Conservation (phyloP, 169 alveolate genomes). For the Babesia ovata region DNA sequence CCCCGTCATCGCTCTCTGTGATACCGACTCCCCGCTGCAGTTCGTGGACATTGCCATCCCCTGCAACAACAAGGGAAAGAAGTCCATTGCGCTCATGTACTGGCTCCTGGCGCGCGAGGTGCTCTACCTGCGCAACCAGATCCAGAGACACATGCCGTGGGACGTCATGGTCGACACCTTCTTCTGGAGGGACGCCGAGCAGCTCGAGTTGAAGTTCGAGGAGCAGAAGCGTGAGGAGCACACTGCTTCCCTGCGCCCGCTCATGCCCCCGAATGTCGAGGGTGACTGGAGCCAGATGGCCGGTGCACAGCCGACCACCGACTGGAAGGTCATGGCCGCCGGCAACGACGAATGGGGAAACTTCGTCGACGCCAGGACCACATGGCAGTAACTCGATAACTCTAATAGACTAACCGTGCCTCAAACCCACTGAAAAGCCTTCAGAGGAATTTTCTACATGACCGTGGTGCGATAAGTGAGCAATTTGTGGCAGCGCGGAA, state of each 20-base stretch:
- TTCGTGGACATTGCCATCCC: constrained; percentile 99
- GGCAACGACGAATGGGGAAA: constrained; percentile 71
- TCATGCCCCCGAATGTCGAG: constrained; percentile 25
- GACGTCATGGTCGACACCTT: constrained; percentile 93
- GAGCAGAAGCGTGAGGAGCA: constrained; percentile 54
- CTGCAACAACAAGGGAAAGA: constrained; percentile 96
- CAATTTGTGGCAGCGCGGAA: not conserved
- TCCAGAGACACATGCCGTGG: constrained; percentile 86
- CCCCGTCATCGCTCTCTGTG: constrained; percentile 98
- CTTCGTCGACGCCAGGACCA: constrained; percentile 63
- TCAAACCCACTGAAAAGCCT: not conserved
- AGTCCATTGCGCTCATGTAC: constrained; percentile 96
- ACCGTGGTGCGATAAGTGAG: not conserved
- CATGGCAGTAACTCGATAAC: constrained; percentile 48
- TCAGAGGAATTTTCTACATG: not conserved
- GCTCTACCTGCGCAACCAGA: constrained; percentile 91
- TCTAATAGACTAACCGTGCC: not conserved
- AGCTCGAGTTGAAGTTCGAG: constrained; percentile 79
- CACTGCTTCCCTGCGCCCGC: constrained; percentile 32
- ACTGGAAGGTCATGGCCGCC: constrained; percentile 68
- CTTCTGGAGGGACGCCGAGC: constrained; percentile 92
- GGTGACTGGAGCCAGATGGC: constrained; percentile 59
- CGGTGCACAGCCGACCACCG: constrained; percentile 44
- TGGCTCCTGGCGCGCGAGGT: constrained; percentile 99
- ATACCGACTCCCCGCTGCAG: constrained; percentile 96